A percentile compares a stretch with the other conserved stretches of the same genome.
Conservation (phyloP, 179 eudicot species). For the Patellifolia procumbens region DNA sequence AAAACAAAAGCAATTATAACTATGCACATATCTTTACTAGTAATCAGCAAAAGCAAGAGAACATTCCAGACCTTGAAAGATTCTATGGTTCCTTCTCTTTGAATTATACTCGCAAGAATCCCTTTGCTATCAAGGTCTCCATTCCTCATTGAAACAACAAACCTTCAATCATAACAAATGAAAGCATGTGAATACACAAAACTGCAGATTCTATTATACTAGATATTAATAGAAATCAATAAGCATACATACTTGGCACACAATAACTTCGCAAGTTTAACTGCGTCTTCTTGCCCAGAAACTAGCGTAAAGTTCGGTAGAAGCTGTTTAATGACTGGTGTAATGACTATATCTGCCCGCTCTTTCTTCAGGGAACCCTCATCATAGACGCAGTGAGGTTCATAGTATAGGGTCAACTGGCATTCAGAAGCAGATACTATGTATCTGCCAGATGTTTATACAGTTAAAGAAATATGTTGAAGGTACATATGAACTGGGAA, state of each 20-base stretch:
- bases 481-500: background rate
- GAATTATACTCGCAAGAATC: constrained; percentile 60
- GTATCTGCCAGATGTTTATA: constrained; percentile 52
- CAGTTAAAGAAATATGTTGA: background rate
- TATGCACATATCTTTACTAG: background rate
- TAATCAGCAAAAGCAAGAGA: background rate
- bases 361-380: constrained; percentile 53
- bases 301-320: constrained; percentile 74
- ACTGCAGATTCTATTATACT: background rate
- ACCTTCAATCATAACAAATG: constrained; percentile 42
- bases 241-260: constrained; percentile 55
- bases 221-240: background rate
- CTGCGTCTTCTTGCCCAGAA: constrained; percentile 99
- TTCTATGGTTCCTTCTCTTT: constrained; percentile 65
- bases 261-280: constrained; percentile 76
- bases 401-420: constrained; percentile 66
- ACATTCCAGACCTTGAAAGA: constrained; percentile 74
- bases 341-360: constrained; percentile 79
- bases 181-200: background rate
- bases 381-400: constrained; percentile 90
- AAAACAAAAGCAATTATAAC: background rate
- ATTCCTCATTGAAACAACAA: constrained; percentile 77
- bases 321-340: constrained; percentile 89
- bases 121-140: constrained; percentile 96
- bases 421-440: constrained; percentile 60